Evolutionary conservation across 495 filamentous ascomycete species (phyloP), one percentile per base, ranked within the genome.

Genomic region (Aspergillus avenaceus): DNA sequence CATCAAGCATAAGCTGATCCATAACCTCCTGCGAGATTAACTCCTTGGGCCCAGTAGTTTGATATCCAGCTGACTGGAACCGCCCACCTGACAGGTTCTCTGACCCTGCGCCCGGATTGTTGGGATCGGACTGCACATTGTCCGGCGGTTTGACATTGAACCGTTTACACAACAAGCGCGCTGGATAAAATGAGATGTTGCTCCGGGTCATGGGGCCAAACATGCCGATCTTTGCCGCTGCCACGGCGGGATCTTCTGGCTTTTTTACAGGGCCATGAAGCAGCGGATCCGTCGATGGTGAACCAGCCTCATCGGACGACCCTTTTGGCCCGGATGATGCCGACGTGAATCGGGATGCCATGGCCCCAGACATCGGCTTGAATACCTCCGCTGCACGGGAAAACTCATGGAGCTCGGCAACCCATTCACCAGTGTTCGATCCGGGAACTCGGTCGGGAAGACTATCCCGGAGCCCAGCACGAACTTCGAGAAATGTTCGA

Each of bases 141-240:
- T 75, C 77, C 0, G 91, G 90, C 0, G 87, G 84, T 56, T 79
- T 81, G 11, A 97, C 84, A 56, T 89, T 88, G 58, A 97, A 96
- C 16, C 93, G 77, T 67, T 98, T 98, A 70, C 93, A 97, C 25
- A 98, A 66, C 34, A 98, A 66, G 43, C 90, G 75, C 8, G 86
- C 83, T 11, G 95, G 93, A 61, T 84, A 86, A 60, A 95, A 97
- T 5, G 83, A 78, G n/a, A 78, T 52, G 1, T 74, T 72, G 6
- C 75, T 81, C 38, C 93, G 73, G 3, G 93, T 98, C 82, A 97
- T 77, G 2, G 83, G 77, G 0, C 93, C 93, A 66, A 88, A 97
- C 90, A 97, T 95, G 22, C 90, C 90, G 56, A 96, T 63, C 52
- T 79, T 85, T n/a, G 93, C 93, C 5, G 93, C 93, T 54, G 88